Percentiles rank a stretch among this genome's conserved stretches.
Conservation (phyloP, 768 basidiomycete species). For the Mycena vulgaris region DNA sequence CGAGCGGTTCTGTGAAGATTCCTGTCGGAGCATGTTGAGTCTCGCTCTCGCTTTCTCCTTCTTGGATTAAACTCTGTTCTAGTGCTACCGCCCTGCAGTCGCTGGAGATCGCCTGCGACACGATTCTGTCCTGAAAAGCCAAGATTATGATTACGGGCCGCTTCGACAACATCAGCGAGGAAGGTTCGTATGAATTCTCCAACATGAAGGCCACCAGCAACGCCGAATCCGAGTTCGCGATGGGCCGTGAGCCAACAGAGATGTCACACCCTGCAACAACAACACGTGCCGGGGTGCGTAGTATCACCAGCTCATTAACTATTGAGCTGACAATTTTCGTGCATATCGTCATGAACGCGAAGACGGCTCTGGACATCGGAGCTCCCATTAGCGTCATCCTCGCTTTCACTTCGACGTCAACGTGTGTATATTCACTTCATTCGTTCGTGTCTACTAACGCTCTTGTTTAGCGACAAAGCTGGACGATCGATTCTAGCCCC, state of each 20-base stretch:
- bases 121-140: conserved; percentile 94
- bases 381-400: conserved; percentile 94
- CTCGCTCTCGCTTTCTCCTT: background rate
- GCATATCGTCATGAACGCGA: conserved; percentile 97
- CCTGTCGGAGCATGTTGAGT: conserved; percentile 97
- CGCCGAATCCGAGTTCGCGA: conserved; percentile 96
- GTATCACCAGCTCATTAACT: no score
- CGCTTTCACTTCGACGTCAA: conserved; percentile 96
- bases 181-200: conserved; percentile 98
- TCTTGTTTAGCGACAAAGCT: conserved; percentile 87
- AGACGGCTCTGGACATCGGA: conserved; percentile 95
- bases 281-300: conserved; percentile 91
- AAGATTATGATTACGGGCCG: conserved; percentile 99
- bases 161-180: conserved; percentile 98
- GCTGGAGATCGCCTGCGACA: conserved; percentile 97
- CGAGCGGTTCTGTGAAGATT: conserved; percentile 98
- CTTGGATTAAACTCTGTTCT: conserved; percentile 8
- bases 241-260: conserved; percentile 99
- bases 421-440: conserved; percentile 65
- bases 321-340: no score
- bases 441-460: conserved; percentile 19
- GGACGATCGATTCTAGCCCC: conserved; percentile 98
- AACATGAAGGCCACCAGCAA: conserved; percentile 99
- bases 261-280: conserved; percentile 98
- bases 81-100: conserved; percentile 98